These are phyloP conservation scores for Heliamphora pulchella DNA, from an alignment of 179 eudicot genomes.

Conservation along the genomic window DNA sequence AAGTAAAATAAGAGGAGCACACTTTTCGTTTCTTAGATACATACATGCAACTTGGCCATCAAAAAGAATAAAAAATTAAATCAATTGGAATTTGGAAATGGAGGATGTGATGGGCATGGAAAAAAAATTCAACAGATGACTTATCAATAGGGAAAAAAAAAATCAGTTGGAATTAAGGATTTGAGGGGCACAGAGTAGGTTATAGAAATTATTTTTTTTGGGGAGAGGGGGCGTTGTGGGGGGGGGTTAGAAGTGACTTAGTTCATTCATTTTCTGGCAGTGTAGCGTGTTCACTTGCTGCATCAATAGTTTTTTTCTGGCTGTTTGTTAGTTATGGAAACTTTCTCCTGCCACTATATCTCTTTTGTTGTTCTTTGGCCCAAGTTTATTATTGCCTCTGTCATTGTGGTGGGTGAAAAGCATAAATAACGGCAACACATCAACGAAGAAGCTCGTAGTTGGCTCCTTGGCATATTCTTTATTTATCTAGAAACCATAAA, in stretches of 20 bases:
- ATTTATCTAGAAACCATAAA: background rate
- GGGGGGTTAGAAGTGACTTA: no score
- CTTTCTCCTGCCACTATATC: background rate
- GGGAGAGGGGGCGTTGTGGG: no score
- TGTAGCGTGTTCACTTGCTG: no score
- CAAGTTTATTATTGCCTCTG: background rate
- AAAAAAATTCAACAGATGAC: background rate
- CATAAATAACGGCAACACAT: background rate
- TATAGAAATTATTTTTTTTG: no score
- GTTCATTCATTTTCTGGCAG: no score
- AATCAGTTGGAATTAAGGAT: background rate
- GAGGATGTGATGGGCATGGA: background rate
- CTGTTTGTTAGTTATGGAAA: no score
- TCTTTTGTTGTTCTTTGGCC: background rate
- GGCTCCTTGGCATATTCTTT: background rate
- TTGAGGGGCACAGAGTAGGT: no score
- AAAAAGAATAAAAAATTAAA: no score
- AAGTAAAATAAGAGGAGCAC: background rate
- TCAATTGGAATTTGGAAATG: no score
- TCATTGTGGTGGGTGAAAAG: background rate
- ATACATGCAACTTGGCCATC: background rate
- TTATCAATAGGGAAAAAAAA: background rate
- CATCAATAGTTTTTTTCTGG: no score
- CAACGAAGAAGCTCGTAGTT: background rate
- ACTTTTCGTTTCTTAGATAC: background rate